Conservation (phyloP, 2,329 filamentous ascomycete species). For the Microsporum audouinii region DNA sequence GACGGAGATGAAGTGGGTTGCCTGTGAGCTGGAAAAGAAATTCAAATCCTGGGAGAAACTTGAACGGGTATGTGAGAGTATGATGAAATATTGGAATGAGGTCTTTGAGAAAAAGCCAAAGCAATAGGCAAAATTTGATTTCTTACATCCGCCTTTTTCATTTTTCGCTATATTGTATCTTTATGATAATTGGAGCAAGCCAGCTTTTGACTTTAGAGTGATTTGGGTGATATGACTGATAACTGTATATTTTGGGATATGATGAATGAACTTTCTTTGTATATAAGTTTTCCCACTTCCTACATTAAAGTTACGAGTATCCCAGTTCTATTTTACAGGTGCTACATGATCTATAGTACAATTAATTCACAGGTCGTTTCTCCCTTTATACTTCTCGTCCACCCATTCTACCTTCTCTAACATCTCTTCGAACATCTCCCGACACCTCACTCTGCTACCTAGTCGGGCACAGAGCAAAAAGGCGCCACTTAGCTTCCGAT, state of each 20-base stretch:
- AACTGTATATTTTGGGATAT: background rate
- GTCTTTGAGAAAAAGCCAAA: conserved; percentile 19
- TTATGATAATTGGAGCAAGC: background rate
- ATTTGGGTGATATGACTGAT: background rate
- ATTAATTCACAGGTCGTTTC: background rate
- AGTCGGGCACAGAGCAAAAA: conserved; percentile 83
- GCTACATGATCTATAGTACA: background rate
- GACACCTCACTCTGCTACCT: conserved; percentile 70
- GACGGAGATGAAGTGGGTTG: conserved; percentile 30
- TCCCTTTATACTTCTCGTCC: conserved; percentile 3
- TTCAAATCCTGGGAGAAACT: conserved; percentile 25
- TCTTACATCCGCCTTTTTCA: background rate
- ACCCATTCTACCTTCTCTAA: conserved; percentile 21
- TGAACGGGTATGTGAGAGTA: conserved; percentile 24
- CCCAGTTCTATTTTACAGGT: background rate
- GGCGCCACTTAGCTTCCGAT: conserved; percentile 88
- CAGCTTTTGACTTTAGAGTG: background rate
- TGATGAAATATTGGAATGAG: conserved; percentile 26
- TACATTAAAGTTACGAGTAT: background rate
- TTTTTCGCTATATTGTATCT: background rate
- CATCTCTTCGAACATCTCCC: conserved; percentile 55
- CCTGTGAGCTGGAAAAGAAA: conserved; percentile 27
- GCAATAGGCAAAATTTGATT: background rate
- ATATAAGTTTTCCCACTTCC: background rate
- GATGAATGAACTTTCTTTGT: background rate